Percentiles rank a stretch among this genome's conserved stretches.
Evolutionary conservation across 441 rosid species (phyloP).

Genomic region (Euphorbia schlechtendalii): DNA sequence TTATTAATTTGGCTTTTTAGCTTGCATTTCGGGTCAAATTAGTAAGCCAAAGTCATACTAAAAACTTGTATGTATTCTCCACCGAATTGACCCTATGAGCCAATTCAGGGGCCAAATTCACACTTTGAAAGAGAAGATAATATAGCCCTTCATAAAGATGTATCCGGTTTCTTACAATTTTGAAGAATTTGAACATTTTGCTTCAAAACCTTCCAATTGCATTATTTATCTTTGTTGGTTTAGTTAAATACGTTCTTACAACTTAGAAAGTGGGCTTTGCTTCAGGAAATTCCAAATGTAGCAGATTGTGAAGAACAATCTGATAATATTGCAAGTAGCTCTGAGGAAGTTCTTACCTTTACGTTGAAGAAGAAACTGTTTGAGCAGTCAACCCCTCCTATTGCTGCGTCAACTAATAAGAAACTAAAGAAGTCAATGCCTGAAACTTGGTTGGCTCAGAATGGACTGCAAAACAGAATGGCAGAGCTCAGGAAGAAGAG

Average conservation of each 20-base stretch:
- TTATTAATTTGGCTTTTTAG: too few relatives aligned
- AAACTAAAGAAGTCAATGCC: slow-evolving; percentile 17
- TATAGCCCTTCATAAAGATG: background rate
- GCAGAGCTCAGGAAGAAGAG: background rate
- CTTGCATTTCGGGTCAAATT: background rate
- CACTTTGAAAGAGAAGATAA: background rate
- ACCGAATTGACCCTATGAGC: background rate
- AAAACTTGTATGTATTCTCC: too few relatives aligned
- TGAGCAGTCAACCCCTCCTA: slow-evolving; percentile 16
- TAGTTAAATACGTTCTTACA: background rate
- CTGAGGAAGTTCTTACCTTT: background rate
- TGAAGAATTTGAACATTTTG: background rate
- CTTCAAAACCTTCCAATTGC: background rate
- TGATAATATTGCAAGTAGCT: background rate
- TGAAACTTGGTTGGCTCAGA: slow-evolving; percentile 15
- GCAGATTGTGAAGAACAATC: background rate
- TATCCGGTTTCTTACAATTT: background rate
- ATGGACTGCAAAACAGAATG: too few relatives aligned
- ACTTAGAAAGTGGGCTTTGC: background rate
- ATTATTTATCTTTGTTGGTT: slow-evolving; percentile 3
- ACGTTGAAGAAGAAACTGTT: slow-evolving; percentile 11
- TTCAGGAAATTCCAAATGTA: slow-evolving; percentile 20
- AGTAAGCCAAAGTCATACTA: too few relatives aligned
- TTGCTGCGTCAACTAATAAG: background rate
- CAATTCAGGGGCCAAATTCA: background rate